phyloP scores from a whole-genome alignment of 345 rosid genomes.

The Euphorbia lathyris region DNA sequence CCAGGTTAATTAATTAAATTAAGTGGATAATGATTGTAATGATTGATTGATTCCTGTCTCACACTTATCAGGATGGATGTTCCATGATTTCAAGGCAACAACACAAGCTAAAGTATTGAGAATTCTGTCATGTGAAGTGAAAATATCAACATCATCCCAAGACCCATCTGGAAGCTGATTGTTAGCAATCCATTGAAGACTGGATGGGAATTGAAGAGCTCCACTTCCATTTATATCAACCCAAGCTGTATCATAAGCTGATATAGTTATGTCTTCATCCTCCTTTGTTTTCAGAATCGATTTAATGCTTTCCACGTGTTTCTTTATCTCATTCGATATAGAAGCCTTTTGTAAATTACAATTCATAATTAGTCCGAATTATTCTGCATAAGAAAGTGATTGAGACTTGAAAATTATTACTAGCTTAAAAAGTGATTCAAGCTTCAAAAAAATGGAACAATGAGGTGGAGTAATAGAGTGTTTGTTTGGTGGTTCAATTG shows the following conservation, averaged over 20 bases:
- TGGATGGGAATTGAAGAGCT: conserved; percentile 69
- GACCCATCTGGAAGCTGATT: conserved; percentile 84
- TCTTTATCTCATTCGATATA: conserved; percentile 33
- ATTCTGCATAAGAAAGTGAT: no score
- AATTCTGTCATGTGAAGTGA: conserved; percentile 72
- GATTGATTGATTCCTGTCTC: conserved; percentile 56
- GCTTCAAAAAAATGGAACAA: no score
- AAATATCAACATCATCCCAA: conserved; percentile 58
- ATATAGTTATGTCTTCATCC: conserved; percentile 81
- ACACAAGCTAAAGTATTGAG: conserved; percentile 87
- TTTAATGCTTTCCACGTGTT: conserved; percentile 45
- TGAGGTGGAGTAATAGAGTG: no score
- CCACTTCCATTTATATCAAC: conserved; percentile 55
- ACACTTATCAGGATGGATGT: conserved; percentile 56
- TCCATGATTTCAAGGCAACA: conserved; percentile 75
- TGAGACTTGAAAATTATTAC: no score
- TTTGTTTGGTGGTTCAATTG: no score
- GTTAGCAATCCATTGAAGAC: conserved; percentile 71
- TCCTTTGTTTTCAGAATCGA: conserved; percentile 55
- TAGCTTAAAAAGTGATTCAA: conserved; percentile 45
- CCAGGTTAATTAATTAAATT: no score
- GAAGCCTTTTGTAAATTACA: conserved; percentile 25
- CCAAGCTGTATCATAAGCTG: conserved; percentile 99
- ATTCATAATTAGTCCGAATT: not conserved
- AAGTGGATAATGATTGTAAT: no score